A percentile compares a stretch with the other conserved stretches of the same genome.
Evolutionary conservation across 495 filamentous ascomycete species (phyloP).

Genomic region (Aspergillus hancockii): DNA sequence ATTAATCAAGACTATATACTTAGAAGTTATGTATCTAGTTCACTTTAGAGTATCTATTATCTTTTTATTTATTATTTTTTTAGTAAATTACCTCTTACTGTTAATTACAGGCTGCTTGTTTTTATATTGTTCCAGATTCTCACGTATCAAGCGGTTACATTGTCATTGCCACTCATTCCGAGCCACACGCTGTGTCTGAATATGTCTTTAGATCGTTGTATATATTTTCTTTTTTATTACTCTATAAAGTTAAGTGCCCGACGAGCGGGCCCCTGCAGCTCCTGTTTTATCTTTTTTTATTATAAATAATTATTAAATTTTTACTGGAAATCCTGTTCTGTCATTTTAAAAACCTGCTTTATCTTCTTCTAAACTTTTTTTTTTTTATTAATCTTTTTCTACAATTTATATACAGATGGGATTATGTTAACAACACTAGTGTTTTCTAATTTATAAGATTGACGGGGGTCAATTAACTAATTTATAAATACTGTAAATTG

Average conservation of each 20-base stretch:
- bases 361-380: constrained; percentile 16
- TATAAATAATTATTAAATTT: constrained; percentile 15
- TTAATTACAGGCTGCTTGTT: constrained; percentile 36
- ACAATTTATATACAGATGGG: constrained; percentile 13
- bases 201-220: constrained; percentile 23
- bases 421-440: constrained; percentile 24
- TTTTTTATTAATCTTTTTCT: constrained; percentile 13
- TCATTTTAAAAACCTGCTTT: constrained; percentile 18
- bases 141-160: constrained; percentile 21
- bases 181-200: constrained; percentile 15
- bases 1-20: constrained; percentile 31
- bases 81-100: constrained; percentile 28
- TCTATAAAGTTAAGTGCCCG: background rate
- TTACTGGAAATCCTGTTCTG: constrained; percentile 10
- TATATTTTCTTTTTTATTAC: background rate
- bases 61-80: constrained; percentile 27
- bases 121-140: constrained; percentile 32
- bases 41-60: constrained; percentile 22
- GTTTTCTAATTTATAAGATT: constrained; percentile 25
- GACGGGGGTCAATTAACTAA: constrained; percentile 36
- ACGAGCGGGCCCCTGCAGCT: background rate
- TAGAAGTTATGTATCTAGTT: constrained; percentile 22
- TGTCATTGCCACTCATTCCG: constrained; percentile 29
- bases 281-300: background rate
- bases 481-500: constrained; percentile 34